phyloP scores from a whole-genome alignment of 1,284 basidiomycete genomes.

The Cutaneotrichosporon sp. region DNA sequence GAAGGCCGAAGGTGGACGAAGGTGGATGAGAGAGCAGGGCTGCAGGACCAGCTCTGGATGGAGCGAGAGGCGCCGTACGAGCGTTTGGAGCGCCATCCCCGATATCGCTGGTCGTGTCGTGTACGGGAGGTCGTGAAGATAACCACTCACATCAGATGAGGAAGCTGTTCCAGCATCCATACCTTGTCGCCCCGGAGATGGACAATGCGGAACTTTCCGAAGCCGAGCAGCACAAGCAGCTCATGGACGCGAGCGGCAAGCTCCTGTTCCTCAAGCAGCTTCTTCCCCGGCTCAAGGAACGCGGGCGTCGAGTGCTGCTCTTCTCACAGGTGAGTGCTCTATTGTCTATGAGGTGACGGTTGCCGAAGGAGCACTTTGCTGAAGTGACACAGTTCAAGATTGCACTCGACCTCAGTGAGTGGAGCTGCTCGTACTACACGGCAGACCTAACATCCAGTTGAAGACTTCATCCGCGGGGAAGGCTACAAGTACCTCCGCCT shows the following conservation, averaged over 20 bases:
- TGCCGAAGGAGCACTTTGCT: slow-evolving; percentile 4
- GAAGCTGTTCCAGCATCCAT: slow-evolving; percentile 73
- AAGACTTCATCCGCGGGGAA: slow-evolving; percentile 89
- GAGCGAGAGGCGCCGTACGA: too few species aligned
- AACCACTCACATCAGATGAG: slow-evolving; percentile 34
- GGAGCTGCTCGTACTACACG: neutral
- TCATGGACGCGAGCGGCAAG: slow-evolving; percentile 84
- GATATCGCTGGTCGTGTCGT: too few species aligned
- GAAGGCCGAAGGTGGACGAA: neutral
- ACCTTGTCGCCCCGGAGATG: slow-evolving; percentile 76
- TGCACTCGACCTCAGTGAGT: slow-evolving; percentile 68
- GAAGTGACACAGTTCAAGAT: slow-evolving; percentile 71
- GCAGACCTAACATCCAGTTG: slow-evolving; percentile 56
- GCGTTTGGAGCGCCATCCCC: too few species aligned
- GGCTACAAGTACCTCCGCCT: slow-evolving; percentile 86
- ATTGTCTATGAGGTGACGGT: too few species aligned
- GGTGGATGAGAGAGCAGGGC: too few species aligned
- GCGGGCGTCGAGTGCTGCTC: slow-evolving; percentile 89
- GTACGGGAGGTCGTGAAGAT: neutral
- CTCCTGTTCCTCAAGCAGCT: slow-evolving; percentile 77
- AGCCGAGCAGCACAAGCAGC: slow-evolving; percentile 68
- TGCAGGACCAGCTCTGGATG: too few species aligned
- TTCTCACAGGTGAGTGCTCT: slow-evolving; percentile 81
- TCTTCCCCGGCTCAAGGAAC: slow-evolving; percentile 80
- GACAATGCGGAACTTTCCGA: slow-evolving; percentile 68